Evolutionary conservation across 352 stramenopile species (phyloP), one percentile per base, ranked within the genome.

Genomic region (Phytophthora sp.): DNA sequence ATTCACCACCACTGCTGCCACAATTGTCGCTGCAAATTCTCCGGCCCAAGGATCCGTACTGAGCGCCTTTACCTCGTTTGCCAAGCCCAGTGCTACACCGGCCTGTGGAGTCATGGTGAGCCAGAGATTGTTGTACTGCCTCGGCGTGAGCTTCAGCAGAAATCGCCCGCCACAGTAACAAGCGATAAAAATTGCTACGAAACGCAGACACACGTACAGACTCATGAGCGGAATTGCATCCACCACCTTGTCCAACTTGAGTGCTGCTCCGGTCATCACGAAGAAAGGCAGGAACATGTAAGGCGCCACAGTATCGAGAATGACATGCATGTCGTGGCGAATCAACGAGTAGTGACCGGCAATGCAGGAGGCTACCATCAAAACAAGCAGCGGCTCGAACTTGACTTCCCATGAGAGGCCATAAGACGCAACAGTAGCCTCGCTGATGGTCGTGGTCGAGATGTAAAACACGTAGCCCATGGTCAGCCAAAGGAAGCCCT

Each of bases 241-340:
- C 39, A 75, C 57, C 31, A 91, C 82, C 41, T 88, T 63, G 61
- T 91, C 77, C 26, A 91, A 62, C 53, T 89, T 87, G 23, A 91
- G 56, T n/a, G 74, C 71, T 2, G 82, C 82, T 2, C 82, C 82
- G 3, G 82, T 91, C 80, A 91, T 91, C 11, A 88, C 79, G 72
- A 91, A 91, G 64, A 91, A 91, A 5, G 82, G 82, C 27, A 91
- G 54, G 37, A 91, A 89, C 55, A 91, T 80, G 67, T 87, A 91
- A 0, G 82, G 82, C 42, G 82, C 82, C 23, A 72, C 77, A 4
- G 69, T 85, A 28, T 91, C 82, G 2, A 91, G 59, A 28, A 91
- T 89, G 27, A 89, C 79, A 57, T 91, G 82, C 82, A 91, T 91
- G 51, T 91, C 79, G 50, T 89, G 82, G 18, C 82, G 79, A 44